Conservation (phyloP, 192 early-diverging fungal genomes). For the Rhizoclosmatium globosum region DNA sequence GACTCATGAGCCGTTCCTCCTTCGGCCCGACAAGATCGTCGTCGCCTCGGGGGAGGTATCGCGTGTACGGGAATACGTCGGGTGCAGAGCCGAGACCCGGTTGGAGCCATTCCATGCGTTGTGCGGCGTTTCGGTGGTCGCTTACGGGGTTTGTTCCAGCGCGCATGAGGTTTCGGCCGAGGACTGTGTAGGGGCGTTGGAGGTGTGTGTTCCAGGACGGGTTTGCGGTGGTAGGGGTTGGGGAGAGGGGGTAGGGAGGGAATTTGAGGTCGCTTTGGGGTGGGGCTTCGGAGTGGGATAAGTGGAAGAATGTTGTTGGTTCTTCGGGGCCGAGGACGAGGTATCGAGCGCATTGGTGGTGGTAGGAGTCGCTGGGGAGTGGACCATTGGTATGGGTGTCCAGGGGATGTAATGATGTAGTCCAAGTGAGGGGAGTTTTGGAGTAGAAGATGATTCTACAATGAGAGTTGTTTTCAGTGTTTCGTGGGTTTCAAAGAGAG, state of each 20-base stretch:
- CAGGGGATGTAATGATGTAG: constrained; percentile 2
- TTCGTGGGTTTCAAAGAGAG: no score
- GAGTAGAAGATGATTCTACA: neutral
- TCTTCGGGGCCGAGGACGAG: constrained; percentile 12
- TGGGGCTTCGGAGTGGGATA: neutral
- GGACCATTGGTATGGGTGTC: constrained; percentile 34
- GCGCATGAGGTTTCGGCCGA: neutral
- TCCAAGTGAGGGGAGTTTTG: neutral
- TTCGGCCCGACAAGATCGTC: constrained; percentile 8
- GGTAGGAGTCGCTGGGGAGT: constrained; percentile 1
- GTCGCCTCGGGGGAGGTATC: neutral
- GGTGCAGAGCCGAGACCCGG: neutral
- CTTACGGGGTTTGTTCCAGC: constrained; percentile 14
- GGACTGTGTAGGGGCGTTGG: constrained; percentile 14
- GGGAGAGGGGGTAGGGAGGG: no score
- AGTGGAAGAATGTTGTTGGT: constrained; percentile 1
- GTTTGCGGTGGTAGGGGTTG: no score
- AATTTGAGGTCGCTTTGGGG: no score
- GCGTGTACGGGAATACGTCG: constrained; percentile 26
- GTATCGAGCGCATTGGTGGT: constrained; percentile 30
- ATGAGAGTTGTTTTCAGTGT: no score
- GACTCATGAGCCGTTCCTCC: constrained; percentile 12
- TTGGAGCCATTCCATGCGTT: neutral
- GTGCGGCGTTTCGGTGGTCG: neutral
- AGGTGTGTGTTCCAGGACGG: neutral